Conservation (phyloP, 805 yeast genomes). For the Pichia nakasei region DNA sequence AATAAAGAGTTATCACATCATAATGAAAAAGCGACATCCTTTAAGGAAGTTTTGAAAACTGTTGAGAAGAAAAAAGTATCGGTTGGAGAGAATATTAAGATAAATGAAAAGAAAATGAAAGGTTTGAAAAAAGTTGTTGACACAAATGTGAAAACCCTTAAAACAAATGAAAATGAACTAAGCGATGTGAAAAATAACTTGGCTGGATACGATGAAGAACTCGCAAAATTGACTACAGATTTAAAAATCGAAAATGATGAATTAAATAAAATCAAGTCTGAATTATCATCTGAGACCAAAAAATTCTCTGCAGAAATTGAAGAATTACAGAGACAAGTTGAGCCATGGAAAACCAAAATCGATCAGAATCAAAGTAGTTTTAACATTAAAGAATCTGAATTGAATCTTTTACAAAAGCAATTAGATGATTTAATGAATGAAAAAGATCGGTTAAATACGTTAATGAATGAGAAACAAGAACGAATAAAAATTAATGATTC, state of each 20-base stretch:
- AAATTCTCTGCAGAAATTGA: conserved; percentile 59
- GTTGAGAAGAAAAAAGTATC: conserved; percentile 55
- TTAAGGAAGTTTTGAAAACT: conserved; percentile 31
- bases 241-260: conserved; percentile 44
- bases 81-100: conserved; percentile 68
- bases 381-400: conserved; percentile 53
- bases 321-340: conserved; percentile 51
- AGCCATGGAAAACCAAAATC: conserved; percentile 74
- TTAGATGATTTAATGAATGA: conserved; percentile 36
- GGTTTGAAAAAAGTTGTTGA: conserved; percentile 50
- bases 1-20: conserved; percentile 17
- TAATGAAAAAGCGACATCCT: conserved; percentile 21
- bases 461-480: conserved; percentile 29
- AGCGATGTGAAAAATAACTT: conserved; percentile 37
- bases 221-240: conserved; percentile 35
- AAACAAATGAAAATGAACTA: conserved; percentile 39
- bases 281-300: conserved; percentile 67
- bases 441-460: conserved; percentile 30
- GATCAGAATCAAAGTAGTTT: conserved; percentile 55
- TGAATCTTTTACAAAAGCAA: conserved; percentile 48
- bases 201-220: conserved; percentile 34
- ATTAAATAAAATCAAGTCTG: conserved; percentile 56
- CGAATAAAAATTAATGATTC: conserved; percentile 38
- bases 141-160: conserved; percentile 36
- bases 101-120: conserved; percentile 46